Conservation (phyloP, 2,329 filamentous ascomycete genomes). For the Podosphaera xanthii region DNA sequence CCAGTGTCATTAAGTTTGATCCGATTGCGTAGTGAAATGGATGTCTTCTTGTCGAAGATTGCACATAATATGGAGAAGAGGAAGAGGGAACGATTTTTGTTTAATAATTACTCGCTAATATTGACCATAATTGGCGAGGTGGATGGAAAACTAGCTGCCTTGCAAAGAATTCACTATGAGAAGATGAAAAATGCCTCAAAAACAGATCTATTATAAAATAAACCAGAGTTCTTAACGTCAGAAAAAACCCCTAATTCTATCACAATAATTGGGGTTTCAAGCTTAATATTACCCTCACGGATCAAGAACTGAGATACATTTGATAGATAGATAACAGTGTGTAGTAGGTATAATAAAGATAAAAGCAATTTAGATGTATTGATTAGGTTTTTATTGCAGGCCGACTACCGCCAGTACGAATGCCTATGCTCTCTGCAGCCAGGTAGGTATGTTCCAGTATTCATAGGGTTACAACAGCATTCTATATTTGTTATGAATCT, state of each 20-base stretch:
- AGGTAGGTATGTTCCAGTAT: too few species aligned
- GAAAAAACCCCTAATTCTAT: background rate
- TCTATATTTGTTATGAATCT: too few species aligned
- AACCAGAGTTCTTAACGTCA: too few species aligned
- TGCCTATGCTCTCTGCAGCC: too few species aligned
- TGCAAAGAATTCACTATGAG: constrained; percentile 58
- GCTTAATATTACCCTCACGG: background rate
- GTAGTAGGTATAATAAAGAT: too few species aligned
- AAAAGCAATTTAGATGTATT: too few species aligned
- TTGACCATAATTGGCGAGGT: constrained; percentile 72
- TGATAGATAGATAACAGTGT: too few species aligned
- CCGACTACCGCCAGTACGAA: too few species aligned
- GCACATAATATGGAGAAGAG: constrained; percentile 57
- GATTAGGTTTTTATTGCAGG: too few species aligned
- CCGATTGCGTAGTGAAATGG: constrained; percentile 58
- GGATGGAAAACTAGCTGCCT: constrained; percentile 46
- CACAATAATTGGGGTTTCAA: background rate
- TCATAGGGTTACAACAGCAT: too few species aligned
- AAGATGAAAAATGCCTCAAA: constrained; percentile 35
- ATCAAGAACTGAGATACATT: too few species aligned
- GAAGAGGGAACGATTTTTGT: constrained; percentile 70
- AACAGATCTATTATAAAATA: constrained; percentile 16
- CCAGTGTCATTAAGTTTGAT: constrained; percentile 64
- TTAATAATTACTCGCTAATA: constrained; percentile 92
- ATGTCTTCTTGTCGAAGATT: constrained; percentile 58